Percentiles rank a stretch among this genome's conserved stretches.
Evolutionary conservation across 2,329 filamentous ascomycete genomes (phyloP).

Genomic region (Arthrinium phaeospermum): DNA sequence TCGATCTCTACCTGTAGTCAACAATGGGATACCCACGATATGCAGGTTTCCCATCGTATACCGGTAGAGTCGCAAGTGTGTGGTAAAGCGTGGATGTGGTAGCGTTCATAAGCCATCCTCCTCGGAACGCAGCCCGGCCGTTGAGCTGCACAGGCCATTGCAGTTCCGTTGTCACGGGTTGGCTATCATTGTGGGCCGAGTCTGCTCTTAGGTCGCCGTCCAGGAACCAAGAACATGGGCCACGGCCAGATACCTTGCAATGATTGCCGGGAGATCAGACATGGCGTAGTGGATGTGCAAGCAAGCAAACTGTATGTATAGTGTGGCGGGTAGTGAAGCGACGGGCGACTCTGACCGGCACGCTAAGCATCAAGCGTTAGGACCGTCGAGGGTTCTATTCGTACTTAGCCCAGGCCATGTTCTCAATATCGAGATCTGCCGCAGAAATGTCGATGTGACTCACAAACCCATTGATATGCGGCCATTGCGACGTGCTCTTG

Average conservation of each 20-base stretch:
- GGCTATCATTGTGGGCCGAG: neutral
- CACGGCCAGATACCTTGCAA: neutral
- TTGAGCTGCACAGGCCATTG: neutral
- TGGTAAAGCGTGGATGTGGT: neutral
- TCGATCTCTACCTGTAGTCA: neutral
- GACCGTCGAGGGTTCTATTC: neutral
- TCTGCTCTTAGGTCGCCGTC: neutral
- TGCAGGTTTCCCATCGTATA: neutral
- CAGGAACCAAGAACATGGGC: constrained; percentile 11
- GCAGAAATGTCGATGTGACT: neutral
- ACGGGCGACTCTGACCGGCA: neutral
- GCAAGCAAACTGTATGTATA: neutral
- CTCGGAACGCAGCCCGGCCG: neutral
- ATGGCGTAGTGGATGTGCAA: neutral
- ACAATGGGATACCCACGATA: neutral
- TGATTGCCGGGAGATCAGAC: neutral
- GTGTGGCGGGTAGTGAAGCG: neutral
- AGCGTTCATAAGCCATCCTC: neutral
- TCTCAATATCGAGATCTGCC: neutral
- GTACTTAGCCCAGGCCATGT: neutral
- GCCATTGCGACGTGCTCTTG: neutral
- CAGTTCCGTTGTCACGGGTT: neutral
- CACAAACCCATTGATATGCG: neutral
- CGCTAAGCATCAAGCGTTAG: neutral
- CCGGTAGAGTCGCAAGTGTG: neutral